Base-by-base conservation (phyloP, 768 basidiomycete species). In the Nevesoporus exiguus region DNA sequence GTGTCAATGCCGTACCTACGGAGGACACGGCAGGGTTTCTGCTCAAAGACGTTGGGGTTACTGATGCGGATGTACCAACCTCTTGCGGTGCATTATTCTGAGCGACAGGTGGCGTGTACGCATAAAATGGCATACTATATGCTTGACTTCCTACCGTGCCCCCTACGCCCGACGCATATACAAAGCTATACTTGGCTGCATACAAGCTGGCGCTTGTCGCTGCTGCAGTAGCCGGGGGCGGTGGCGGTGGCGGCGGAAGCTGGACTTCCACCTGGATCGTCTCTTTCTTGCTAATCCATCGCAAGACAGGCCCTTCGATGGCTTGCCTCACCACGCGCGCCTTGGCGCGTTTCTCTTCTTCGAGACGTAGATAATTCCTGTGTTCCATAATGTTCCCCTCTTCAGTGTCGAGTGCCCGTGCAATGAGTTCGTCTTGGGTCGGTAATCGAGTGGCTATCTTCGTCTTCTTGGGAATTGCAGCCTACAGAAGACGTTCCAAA, bases 361-460 rank as follows among this genome's bases (percentile, higher is more conserved):
- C 93, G 2, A 83, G 70, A 47, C 77, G 80, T 27, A 94, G 81
- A 64, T 93, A 94, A 60, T 92, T 81, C 33, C 81, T 76, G 58
- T 94, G 89, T 44, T 90, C 85, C 6, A 77, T 76, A 21, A 86
- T 83, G 66, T 95, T 95, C 0, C 86, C 84, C 68, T 93, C 92
- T 68, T 94, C 93, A 49, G 85, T 90, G 61, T 93, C 89, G 17
- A 94, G 80, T 0, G 93, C 93, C 7, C 82, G 82, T 2, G 83
- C 84, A 52, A 95, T 87, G 8, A 94, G 79, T 61, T 94, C 89
- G n/a, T 81, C 87, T 63, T 95, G 93, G 0, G 90, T 90, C 41
- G 77, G 79, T 6, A 73, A 67, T 29, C 77, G 83, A 22, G 72
- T 76, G 50, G 75, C 76, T 3, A 70, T 67, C 63, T 83, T 88